phyloP scores from a whole-genome alignment of 73 alveolate genomes.

The Tetrahymena malaccensis region DNA sequence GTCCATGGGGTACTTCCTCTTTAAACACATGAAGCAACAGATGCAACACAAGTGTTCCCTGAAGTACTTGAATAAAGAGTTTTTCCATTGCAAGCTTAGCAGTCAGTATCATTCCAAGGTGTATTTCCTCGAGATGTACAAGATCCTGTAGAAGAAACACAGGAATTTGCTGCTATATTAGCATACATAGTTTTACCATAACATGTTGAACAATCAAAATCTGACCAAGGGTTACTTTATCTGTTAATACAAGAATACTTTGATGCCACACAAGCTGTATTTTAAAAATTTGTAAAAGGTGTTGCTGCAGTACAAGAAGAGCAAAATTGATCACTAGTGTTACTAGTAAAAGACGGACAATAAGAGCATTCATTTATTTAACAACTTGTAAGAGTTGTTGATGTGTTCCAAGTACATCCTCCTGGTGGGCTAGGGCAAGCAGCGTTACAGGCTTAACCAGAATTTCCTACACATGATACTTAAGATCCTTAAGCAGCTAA shows the following conservation, averaged over 20 bases:
- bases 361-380: not conserved
- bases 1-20: not conserved
- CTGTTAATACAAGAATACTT: not conserved
- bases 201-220: not conserved
- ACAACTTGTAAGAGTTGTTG: not conserved
- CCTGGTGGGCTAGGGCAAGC: not conserved
- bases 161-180: not conserved
- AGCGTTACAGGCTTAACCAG: not conserved
- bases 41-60: not conserved
- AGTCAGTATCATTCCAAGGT: not conserved
- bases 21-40: not conserved
- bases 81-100: not conserved
- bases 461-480: not conserved
- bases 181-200: not conserved
- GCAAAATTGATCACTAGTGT: not conserved
- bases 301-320: not conserved
- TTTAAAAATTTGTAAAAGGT: not conserved
- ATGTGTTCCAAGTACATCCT: not conserved
- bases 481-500: not conserved
- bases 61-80: not conserved
- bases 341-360: not conserved
- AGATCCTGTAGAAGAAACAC: not conserved
- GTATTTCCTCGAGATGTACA: not conserved
- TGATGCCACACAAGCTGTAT: not conserved
- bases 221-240: not conserved